These are phyloP conservation scores for Mayamaea pseudoterrestris DNA, from an alignment of 108 stramenopile genomes.

Conservation along the genomic window DNA sequence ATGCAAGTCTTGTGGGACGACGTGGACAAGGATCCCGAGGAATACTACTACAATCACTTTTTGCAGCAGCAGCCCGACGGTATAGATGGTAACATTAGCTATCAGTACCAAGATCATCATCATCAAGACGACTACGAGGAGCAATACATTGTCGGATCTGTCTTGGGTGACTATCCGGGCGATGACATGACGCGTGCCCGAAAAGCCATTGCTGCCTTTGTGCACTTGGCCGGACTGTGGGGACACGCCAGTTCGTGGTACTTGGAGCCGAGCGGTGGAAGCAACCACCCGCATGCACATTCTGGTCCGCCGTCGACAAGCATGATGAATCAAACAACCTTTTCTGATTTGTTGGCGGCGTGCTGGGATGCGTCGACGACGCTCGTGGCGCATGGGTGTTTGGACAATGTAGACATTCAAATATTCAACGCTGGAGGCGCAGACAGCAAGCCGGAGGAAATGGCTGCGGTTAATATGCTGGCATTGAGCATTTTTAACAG, in stretches of 20 bases:
- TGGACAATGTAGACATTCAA: constrained; percentile 50
- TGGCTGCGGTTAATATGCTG: constrained; percentile 38
- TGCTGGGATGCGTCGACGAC: constrained; percentile 43
- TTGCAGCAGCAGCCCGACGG: neutral
- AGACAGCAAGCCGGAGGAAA: neutral
- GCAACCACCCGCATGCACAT: no score
- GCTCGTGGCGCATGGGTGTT: constrained; percentile 68
- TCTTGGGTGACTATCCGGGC: constrained; percentile 31
- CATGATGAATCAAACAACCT: constrained; percentile 13
- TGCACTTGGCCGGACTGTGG: constrained; percentile 43
- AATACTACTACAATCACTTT: constrained; percentile 2
- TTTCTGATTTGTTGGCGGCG: constrained; percentile 33
- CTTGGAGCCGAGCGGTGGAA: constrained; percentile 22
- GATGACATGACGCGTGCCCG: constrained; percentile 44
- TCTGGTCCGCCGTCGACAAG: no score
- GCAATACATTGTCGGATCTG: constrained; percentile 23
- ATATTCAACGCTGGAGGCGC: constrained; percentile 4
- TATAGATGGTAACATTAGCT: neutral
- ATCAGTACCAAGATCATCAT: neutral
- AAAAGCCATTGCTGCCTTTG: constrained; percentile 37
- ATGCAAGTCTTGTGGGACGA: constrained; percentile 19
- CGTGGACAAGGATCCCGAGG: constrained; percentile 12
- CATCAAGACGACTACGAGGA: constrained; percentile 6
- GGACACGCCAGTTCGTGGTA: constrained; percentile 34
- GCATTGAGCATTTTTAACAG: constrained; percentile 46